Percentiles rank a stretch among this genome's conserved stretches.
Conservation (phyloP, 139 green algal species). For the Chlorella sp. region DNA sequence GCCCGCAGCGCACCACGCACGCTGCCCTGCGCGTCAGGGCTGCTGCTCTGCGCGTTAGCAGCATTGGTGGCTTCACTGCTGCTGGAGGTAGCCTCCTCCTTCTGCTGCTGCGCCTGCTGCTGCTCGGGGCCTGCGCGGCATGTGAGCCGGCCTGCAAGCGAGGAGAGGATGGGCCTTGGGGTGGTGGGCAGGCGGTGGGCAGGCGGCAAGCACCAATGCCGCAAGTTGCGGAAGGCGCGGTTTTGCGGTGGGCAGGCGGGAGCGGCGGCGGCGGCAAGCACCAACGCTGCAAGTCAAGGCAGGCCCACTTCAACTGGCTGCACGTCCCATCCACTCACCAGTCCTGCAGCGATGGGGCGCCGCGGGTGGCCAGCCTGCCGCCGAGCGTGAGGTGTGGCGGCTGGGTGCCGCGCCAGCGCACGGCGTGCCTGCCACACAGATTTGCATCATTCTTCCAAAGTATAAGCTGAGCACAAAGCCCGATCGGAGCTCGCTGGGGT, state of each 20-base stretch:
- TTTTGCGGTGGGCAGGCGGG: background rate
- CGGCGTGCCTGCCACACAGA: too few species aligned
- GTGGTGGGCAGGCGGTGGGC: background rate
- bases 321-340: too few species aligned
- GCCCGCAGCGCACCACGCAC: slow-evolving; percentile 20
- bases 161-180: background rate
- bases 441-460: too few species aligned
- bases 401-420: background rate
- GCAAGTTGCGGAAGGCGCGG: too few species aligned
- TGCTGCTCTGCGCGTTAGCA: too few species aligned
- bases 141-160: background rate
- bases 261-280: background rate
- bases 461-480: too few species aligned
- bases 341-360: too few species aligned
- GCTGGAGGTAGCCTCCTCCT: background rate
- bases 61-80: background rate
- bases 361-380: too few species aligned
- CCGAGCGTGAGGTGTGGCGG: background rate
- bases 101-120: background rate
- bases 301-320: too few species aligned
- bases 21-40: background rate
- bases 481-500: too few species aligned
- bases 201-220: background rate
- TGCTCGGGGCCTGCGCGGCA: background rate
- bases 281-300: too few species aligned